Base-by-base conservation (phyloP, 257 asterid species). In the Plantago ovata region DNA sequence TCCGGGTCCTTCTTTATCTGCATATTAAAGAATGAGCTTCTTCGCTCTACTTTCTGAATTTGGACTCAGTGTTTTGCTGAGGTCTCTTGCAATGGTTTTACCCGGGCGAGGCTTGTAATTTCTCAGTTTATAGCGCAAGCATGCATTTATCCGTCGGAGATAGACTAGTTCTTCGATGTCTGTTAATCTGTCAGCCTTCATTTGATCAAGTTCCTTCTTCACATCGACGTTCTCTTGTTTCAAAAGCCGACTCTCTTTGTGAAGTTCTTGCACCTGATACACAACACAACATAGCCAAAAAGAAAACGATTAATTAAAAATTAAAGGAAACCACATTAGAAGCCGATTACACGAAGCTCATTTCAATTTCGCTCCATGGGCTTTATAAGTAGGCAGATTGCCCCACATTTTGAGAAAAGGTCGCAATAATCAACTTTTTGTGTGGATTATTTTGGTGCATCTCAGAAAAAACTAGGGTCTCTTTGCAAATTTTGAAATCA, bases 61-160 rank as follows among this genome's bases (percentile, higher is more conserved):
- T 28, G 95, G 96, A 76, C 96, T 88, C 28, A 82, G 54, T 2
- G 95, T 72, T 71, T 61, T 81, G 81, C 93, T 82, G 61, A 88
- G 94, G 63, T 88, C 96, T 65, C 89, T 72, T 1, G 94, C 95
- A 1, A 78, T 61, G 68, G 94, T 82, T 68, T 84, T 76, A 8
- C 82, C 89, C 0, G 83, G 73, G 56, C 38, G 62, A 1, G 95
- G 83, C 66, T 77, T 85, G 28, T 72, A 79, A 58, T 82, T 82
- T 62, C 95, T 70, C 69, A 89, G 58, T 67, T n/a, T n/a, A n/a
- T n/a, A n/a, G n/a, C n/a, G n/a, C n/a, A n/a, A n/a, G n/a, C n/a
- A n/a, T n/a, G n/a, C 95, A 20, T 89, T 93, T 69, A 93, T 58
- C 98, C 98, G 89, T 12, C 95, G 75, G 52, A 93, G 95, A 76